Evolutionary conservation across 225 moss, liverwort and hornwort genomes (phyloP), one percentile per base, ranked within the genome.

Genomic region (Neckera pumila): DNA sequence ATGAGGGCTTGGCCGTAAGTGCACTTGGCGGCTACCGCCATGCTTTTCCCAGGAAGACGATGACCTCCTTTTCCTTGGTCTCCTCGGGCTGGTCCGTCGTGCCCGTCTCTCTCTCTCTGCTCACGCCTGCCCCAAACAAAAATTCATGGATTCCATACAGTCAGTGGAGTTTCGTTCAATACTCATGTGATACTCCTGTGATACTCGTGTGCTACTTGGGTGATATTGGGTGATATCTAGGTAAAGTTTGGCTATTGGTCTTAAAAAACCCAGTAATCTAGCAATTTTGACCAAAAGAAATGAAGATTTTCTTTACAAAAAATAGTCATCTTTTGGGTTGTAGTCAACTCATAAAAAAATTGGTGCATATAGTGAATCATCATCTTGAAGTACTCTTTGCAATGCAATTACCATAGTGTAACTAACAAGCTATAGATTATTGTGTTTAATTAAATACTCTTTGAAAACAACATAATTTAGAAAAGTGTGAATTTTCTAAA

Each of bases 21-120:
- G 91, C 89, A 33, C 19, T 65, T 89, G 91, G 85, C 91, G 91
- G 91, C 91, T 91, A 91, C 91, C 89, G 89, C 91, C 89, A 89
- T 49, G 75, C 81, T 31, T 53, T 73, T 59, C 64, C 21, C 83
- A 36, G 72, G 85, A 85, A 58, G 49, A 59, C 38, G 65, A 11
- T 40, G 85, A 45, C 56, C 53, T 22, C 45, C 63, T 82, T 20
- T 72, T 26, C 33, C 40, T 19, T 23, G 5, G 16, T 40, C 45
- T 25, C 11, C 77, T 31, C 51, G 12, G 36, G 40, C 89, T 78
- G 80, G 78, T 51, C 64, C 17, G 18, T 30, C 74, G 5, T 47
- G 74, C 74, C 47, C 74, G 74, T 47, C 75, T 2, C 36, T 47
- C 63, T 47, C 63, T 30, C 28, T 10, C 63, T 12, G 19, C 71